Evolutionary conservation across 306 rosid species (phyloP).

Genomic region (Astragalus glycyphyllos): DNA sequence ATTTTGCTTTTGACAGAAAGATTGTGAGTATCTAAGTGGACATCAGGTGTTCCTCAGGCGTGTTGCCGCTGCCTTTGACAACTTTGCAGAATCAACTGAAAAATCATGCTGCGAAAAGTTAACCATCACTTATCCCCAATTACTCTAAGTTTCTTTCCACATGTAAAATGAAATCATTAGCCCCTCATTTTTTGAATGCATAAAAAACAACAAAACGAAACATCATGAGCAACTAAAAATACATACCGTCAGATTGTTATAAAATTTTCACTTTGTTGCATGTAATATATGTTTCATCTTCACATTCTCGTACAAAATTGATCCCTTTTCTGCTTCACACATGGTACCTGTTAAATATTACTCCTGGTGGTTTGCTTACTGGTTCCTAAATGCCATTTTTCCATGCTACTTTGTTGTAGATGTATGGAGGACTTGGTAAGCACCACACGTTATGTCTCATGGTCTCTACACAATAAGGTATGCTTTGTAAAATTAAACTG

Average conservation of each 20-base stretch:
- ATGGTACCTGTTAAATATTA: constrained; percentile 29
- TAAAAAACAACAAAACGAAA: neutral
- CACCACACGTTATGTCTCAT: constrained; percentile 93
- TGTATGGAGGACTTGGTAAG: constrained; percentile 98
- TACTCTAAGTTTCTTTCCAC: constrained; percentile 32
- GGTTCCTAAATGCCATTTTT: constrained; percentile 30
- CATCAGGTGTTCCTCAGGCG: constrained; percentile 94
- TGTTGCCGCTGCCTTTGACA: constrained; percentile 89
- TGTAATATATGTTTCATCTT: neutral
- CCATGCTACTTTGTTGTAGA: constrained; percentile 53
- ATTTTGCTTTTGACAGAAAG: constrained; percentile 73
- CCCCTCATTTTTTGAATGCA: neutral
- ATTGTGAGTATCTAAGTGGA: constrained; percentile 91
- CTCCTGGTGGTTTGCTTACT: constrained; percentile 5
- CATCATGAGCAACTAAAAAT: too few relatives aligned
- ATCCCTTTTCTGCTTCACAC: neutral
- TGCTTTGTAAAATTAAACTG: neutral
- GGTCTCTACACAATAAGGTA: constrained; percentile 99
- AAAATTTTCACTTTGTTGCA: too few relatives aligned
- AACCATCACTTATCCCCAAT: constrained; percentile 42
- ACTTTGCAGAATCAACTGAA: constrained; percentile 91
- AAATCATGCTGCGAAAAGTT: constrained; percentile 93
- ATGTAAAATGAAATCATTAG: neutral
- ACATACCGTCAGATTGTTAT: too few relatives aligned
- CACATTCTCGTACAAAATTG: constrained; percentile 20